These are phyloP conservation scores for Mangifera indica DNA, from an alignment of 345 rosid species.

Conservation along the genomic window DNA sequence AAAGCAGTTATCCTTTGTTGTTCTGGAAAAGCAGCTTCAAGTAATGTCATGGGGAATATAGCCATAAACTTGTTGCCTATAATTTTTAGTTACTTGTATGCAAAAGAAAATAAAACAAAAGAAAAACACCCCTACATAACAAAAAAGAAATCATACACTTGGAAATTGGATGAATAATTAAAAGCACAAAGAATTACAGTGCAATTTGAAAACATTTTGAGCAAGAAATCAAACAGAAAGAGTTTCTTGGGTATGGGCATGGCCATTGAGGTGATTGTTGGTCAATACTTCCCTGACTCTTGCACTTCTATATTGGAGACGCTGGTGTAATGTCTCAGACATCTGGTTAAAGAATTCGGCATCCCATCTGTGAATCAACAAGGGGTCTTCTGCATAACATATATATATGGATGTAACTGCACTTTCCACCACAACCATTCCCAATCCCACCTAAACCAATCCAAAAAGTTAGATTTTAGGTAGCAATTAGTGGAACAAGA, in stretches of 20 bases:
- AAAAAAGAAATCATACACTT: neutral
- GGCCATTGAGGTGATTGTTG: constrained; percentile 38
- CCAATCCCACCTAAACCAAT: constrained; percentile 68
- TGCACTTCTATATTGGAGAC: constrained; percentile 80
- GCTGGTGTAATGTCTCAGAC: constrained; percentile 80
- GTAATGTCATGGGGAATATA: no score
- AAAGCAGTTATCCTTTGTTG: no score
- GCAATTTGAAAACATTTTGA: neutral
- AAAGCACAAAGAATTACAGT: constrained; percentile 7
- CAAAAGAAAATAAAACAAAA: neutral
- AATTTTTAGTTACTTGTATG: neutral
- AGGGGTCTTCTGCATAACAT: constrained; percentile 90
- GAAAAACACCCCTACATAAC: constrained; percentile 1
- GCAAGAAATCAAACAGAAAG: constrained; percentile 26
- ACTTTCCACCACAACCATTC: constrained; percentile 91
- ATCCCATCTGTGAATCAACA: constrained; percentile 75
- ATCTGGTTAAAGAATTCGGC: constrained; percentile 62
- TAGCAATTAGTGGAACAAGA: neutral
- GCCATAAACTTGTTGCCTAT: neutral
- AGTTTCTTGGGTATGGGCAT: constrained; percentile 28
- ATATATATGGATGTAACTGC: constrained; percentile 90
- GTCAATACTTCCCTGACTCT: constrained; percentile 55
- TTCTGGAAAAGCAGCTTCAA: no score
- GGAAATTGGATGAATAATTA: constrained; percentile 3
- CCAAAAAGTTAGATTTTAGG: neutral